A percentile compares a stretch with the other conserved stretches of the same genome.
phyloP scores from a whole-genome alignment of 192 early-diverging fungal species.

The Entomortierella lignicola region DNA sequence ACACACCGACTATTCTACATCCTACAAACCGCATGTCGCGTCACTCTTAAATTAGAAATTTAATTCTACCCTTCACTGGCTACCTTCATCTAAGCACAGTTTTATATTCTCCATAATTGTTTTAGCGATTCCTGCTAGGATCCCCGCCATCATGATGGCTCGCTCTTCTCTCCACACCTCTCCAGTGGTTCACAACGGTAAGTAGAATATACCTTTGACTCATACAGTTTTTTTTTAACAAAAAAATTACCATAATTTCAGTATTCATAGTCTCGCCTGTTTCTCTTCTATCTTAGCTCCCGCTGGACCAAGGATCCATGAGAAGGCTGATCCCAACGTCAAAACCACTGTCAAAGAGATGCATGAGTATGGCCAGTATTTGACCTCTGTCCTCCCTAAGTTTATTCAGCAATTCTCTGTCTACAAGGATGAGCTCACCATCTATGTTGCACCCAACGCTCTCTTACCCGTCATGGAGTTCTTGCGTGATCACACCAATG shows the following conservation, averaged over 20 bases:
- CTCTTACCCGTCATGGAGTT: slow-evolving; percentile 86
- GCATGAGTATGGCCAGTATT: slow-evolving; percentile 91
- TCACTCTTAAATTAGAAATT: not conserved
- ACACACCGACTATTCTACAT: not conserved
- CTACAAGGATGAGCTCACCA: slow-evolving; percentile 97
- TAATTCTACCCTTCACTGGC: not conserved
- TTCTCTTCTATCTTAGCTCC: slow-evolving; percentile 3
- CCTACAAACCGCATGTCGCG: not conserved
- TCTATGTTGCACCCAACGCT: slow-evolving; percentile 89
- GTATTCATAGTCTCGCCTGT: not conserved
- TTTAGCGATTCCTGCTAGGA: slow-evolving; percentile 48
- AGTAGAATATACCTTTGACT: too few relatives aligned
- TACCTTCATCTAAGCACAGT: not conserved
- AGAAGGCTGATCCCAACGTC: slow-evolving; percentile 36
- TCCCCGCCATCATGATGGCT: slow-evolving; percentile 40
- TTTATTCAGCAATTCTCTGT: slow-evolving; percentile 97
- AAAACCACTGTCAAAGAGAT: slow-evolving; percentile 58
- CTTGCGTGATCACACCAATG: slow-evolving; percentile 91
- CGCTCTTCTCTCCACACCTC: slow-evolving; percentile 45
- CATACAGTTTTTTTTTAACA: too few relatives aligned
- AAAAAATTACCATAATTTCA: not conserved
- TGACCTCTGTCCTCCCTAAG: slow-evolving; percentile 89
- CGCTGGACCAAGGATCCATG: slow-evolving; percentile 50
- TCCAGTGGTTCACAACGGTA: slow-evolving; percentile 34
- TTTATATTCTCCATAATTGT: not conserved